Evolutionary conservation across 73 alveolate genomes (phyloP).

Genomic region (Halteria grandinella): DNA sequence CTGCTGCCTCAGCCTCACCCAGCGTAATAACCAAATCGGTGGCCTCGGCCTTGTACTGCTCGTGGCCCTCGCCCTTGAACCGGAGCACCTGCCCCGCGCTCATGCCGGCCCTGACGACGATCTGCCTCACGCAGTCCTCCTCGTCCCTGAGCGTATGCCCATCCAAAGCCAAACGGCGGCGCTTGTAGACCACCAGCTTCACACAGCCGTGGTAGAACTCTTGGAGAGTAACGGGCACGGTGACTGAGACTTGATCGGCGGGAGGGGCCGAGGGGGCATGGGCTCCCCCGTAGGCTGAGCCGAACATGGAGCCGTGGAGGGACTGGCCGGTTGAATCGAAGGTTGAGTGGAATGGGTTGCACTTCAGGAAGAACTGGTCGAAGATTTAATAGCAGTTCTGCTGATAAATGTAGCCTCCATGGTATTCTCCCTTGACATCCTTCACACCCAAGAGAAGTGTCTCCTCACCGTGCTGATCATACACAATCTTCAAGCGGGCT

Average conservation of each 20-base stretch:
- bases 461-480: conserved; percentile 76
- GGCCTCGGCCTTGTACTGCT: conserved; percentile 51
- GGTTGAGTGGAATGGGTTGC: conserved; percentile 66
- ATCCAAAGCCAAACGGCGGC: conserved; percentile 49
- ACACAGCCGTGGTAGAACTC: conserved; percentile 74
- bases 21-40: conserved; percentile 63
- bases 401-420: conserved; percentile 68
- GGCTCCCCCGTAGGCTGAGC: conserved; percentile 69
- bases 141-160: conserved; percentile 56
- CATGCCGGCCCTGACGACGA: conserved; percentile 71
- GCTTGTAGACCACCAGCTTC: conserved; percentile 43
- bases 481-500: conserved; percentile 51
- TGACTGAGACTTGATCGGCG: conserved; percentile 35
- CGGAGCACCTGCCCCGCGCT: conserved; percentile 35
- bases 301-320: conserved; percentile 51
- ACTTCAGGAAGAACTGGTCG: conserved; percentile 59
- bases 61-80: conserved; percentile 74
- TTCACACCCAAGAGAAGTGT: conserved; percentile 62
- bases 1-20: no score
- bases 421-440: conserved; percentile 64
- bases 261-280: conserved; percentile 44
- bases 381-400: conserved; percentile 69
- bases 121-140: conserved; percentile 15
- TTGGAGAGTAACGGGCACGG: conserved; percentile 49
- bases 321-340: conserved; percentile 59